Evolutionary conservation across 306 rosid genomes (phyloP), one percentile per base, ranked within the genome.

Genomic region (Inga laurina): DNA sequence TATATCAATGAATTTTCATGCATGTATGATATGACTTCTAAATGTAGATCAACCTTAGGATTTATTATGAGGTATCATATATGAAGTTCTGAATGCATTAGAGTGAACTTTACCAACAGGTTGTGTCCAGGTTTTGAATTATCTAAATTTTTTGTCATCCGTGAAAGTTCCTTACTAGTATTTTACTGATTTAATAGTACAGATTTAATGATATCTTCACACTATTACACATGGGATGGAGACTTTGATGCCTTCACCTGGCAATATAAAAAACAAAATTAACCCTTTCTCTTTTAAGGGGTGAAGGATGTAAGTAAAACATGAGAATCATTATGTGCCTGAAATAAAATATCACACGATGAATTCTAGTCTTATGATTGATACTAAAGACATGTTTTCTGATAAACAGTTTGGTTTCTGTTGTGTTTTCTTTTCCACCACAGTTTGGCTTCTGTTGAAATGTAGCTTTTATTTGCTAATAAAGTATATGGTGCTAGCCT

Each of bases 401-500:
- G 30, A 27, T 27, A 27, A 27, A 27, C 30, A 27, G 30, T 27
- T 0, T 27, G 30, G 30, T 22, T 74, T 79, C 32, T 32, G 37
- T 70, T 45, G 59, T 52, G 18, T 52, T 52, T 27, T 27, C 1
- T 16, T 52, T 52, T 19, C 30, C 27, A 56, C 12, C 13, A 2
- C 15, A 21, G 64, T n/a, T 9, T 61, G 16, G 14, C 15, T 61
- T 22, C 32, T 61, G n/a, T n/a, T 21, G 64, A 57, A 68, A 79
- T 22, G 49, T 62, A 65, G 44, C 64, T 54, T 74, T 49, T 57
- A 70, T 59, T 59, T 85, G 78, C 82, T 44, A 49, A 61, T 65
- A 75, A 41, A 48, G 9, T 18, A 52, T 52, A 12, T 72, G 78
- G 62, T 84, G 77, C 85, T 84, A 72, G 85, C 48, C 30, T 76